Percentiles rank a stretch among this genome's conserved stretches.
Conservation (phyloP, 108 stramenopile genomes). For the Cylindrotheca closterium region DNA sequence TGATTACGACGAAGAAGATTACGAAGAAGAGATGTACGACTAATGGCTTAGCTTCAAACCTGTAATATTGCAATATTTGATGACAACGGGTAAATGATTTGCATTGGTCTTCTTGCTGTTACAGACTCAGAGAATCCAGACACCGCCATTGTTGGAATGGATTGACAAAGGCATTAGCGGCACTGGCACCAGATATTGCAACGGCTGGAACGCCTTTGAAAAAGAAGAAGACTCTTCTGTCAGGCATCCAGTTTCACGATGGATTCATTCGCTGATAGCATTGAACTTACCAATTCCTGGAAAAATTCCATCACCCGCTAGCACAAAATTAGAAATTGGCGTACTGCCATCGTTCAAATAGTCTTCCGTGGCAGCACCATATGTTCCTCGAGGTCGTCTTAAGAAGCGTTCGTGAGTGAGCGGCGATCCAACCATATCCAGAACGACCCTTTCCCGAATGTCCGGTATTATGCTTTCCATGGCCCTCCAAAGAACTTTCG, state of each 20-base stretch:
- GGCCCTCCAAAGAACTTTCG: slow-evolving; percentile 81
- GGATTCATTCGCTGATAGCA: slow-evolving; percentile 19
- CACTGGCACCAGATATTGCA: slow-evolving; percentile 86
- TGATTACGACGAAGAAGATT: slow-evolving; percentile 16
- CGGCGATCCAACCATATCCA: slow-evolving; percentile 83
- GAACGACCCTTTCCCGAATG: slow-evolving; percentile 68
- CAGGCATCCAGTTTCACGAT: neutral
- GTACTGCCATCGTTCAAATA: slow-evolving; percentile 80
- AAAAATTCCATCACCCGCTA: slow-evolving; percentile 80
- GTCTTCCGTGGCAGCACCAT: slow-evolving; percentile 87
- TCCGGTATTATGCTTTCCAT: slow-evolving; percentile 90
- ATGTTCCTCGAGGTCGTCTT: slow-evolving; percentile 76
- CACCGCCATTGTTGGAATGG: slow-evolving; percentile 58
- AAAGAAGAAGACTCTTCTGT: neutral
- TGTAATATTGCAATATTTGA: neutral
- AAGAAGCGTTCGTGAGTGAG: slow-evolving; percentile 90
- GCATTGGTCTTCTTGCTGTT: neutral
- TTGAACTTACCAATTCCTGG: slow-evolving; percentile 70
- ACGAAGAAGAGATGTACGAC: slow-evolving; percentile 1
- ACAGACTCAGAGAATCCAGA: slow-evolving; percentile 44
- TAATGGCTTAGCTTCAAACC: neutral
- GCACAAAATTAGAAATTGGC: slow-evolving; percentile 60
- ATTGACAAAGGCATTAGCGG: slow-evolving; percentile 77
- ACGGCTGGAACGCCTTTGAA: slow-evolving; percentile 57
- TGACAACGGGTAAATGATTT: neutral